phyloP scores from a whole-genome alignment of 2,329 filamentous ascomycete genomes.

The Apiospora marii region DNA sequence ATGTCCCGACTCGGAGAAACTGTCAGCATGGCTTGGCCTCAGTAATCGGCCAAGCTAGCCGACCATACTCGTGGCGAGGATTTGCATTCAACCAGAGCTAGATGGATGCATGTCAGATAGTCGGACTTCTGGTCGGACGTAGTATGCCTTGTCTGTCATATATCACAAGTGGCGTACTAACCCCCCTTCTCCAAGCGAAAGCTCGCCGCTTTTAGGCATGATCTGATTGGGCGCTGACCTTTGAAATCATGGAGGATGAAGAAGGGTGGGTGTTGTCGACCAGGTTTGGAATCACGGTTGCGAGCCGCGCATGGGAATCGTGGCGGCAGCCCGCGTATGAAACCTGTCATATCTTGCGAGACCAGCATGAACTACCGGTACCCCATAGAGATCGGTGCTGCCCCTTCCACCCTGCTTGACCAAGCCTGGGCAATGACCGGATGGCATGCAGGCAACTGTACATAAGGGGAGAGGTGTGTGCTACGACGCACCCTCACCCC shows the following conservation, averaged over 20 bases:
- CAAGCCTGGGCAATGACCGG: background rate
- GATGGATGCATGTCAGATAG: background rate
- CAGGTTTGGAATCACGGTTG: background rate
- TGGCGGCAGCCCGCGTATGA: background rate
- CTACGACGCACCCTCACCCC: background rate
- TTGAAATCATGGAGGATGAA: background rate
- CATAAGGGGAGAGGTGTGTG: background rate
- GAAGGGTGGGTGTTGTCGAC: background rate
- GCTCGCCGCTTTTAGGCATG: background rate
- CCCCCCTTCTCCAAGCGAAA: background rate
- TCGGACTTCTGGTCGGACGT: no score
- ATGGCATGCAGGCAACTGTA: background rate
- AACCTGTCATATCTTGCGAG: background rate
- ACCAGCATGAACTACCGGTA: background rate
- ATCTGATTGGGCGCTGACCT: background rate
- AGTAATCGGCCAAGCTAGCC: background rate
- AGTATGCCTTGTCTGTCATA: background rate
- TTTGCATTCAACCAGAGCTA: background rate
- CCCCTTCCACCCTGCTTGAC: background rate
- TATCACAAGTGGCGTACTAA: background rate
- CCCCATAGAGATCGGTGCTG: background rate
- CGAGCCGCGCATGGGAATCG: background rate
- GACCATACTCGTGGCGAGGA: background rate
- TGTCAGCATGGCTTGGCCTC: background rate
- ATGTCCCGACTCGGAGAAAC: background rate